Base-by-base conservation (phyloP, 768 basidiomycete species). In the Vararia minispora region DNA sequence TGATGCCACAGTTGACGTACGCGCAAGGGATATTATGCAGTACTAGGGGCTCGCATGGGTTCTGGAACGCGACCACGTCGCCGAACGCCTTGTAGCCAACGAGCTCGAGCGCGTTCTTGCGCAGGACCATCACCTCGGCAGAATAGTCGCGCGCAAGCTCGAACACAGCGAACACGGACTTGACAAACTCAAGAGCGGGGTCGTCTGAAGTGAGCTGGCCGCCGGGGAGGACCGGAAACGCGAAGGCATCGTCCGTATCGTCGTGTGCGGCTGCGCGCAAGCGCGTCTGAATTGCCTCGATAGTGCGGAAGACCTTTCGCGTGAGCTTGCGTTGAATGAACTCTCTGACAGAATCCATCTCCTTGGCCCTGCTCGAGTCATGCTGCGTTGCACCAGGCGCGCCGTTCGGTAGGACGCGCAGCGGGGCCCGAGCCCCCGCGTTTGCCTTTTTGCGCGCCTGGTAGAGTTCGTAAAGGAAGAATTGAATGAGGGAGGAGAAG, bases 1-100 rank as follows among this genome's bases (percentile, higher is more conserved):
- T 68, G 11, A 66, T 61, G 56, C 90, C 91, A 60, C 87, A 98
- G n/a, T n/a, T n/a, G n/a, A n/a, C n/a, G 51, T 79, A 74, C 28
- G 73, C 76, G 55, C 94, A 97, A 22, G 92, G 85, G 26, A 97
- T 82, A 55, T 86, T 86, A 30, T 78, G 65, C 20, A 98, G 58
- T 49, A 83, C 82, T 39, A 94, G 69, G 7, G 86, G 76, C 54
- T 89, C 81, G 61, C 91, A 97, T 0, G 92, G 92, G 55, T 95
- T 95, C 37, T 76, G 75, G 68, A 92, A 99, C 1, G 69, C 58
- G 3, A 91, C 91, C 35, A 91, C 85, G 37, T 64, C 63, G 6
- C 89, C 77, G 51, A 94, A 98, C 57, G 95, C 90, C 34, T 80
- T 75, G 26, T 94, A 69, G 9, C 81, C 78, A 27, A 92, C 72